phyloP scores from a whole-genome alignment of 23 red algal genomes.

The Chondrus crispus region DNA sequence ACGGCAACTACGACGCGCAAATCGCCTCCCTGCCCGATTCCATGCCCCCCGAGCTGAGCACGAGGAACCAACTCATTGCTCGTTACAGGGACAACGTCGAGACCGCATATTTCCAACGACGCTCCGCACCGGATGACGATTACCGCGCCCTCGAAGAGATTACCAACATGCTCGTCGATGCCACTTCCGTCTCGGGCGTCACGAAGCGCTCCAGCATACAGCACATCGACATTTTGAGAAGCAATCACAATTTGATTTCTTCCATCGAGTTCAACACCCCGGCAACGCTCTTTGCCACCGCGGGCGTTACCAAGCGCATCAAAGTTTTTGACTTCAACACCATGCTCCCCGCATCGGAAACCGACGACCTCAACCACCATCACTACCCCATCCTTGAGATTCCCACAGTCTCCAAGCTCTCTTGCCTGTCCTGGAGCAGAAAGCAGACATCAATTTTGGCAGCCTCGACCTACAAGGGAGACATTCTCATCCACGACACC shows the following conservation, averaged over 20 bases:
- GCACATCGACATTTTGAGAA: conserved; percentile 25
- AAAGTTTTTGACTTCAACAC: conserved; percentile 83
- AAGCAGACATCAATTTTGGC: conserved; percentile 45
- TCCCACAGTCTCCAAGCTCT: conserved; percentile 66
- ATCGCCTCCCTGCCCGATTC: background rate
- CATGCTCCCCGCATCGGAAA: background rate
- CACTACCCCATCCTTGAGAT: conserved; percentile 88
- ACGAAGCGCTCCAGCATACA: background rate
- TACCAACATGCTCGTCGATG: conserved; percentile 10
- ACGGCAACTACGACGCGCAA: background rate
- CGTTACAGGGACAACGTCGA: conserved; percentile 1
- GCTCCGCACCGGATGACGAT: background rate
- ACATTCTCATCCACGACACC: conserved; percentile 75
- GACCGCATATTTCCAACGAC: conserved; percentile 15
- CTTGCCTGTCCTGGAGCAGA: conserved; percentile 69
- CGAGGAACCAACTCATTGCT: background rate
- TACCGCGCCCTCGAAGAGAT: background rate
- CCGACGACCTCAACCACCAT: too few species aligned
- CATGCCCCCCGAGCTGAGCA: background rate
- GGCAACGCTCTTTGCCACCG: conserved; percentile 72
- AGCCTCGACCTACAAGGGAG: conserved; percentile 77
- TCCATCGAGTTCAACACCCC: conserved; percentile 81
- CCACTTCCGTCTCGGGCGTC: conserved; percentile 20
- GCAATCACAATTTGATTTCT: conserved; percentile 68
- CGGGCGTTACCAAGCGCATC: conserved; percentile 76